These are phyloP conservation scores for Ehretia macrophylla DNA, from an alignment of 257 asterid genomes.

Conservation along the genomic window DNA sequence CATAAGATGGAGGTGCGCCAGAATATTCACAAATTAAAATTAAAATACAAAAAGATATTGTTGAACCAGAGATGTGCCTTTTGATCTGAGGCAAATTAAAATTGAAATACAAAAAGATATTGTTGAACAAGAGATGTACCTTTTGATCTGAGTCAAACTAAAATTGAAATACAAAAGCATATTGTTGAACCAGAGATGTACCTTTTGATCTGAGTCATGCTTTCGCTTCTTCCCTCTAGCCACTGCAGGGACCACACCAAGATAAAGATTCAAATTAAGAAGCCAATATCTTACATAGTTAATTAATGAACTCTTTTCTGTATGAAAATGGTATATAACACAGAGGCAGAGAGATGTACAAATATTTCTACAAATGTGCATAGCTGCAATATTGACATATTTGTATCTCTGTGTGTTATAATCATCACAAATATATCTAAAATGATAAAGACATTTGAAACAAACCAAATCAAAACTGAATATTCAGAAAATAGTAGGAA, in stretches of 20 bases:
- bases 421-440: no score
- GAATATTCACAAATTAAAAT: no score
- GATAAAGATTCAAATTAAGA: not conserved
- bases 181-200: constrained; percentile 14
- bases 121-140: constrained; percentile 31
- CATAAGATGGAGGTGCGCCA: no score
- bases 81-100: constrained; percentile 24
- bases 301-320: no score
- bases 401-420: no score
- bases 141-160: constrained; percentile 24
- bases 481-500: no score
- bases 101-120: no score
- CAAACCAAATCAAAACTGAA: no score
- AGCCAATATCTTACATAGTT: not conserved
- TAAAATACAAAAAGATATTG: not conserved
- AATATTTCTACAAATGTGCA: no score
- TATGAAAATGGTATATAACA: not conserved
- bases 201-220: constrained; percentile 40
- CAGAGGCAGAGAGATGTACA: no score
- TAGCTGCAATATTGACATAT: no score
- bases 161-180: not conserved
- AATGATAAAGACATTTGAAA: no score
- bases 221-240: constrained; percentile 60
- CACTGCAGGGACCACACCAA: constrained; percentile 35
- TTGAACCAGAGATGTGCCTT: constrained; percentile 35